Percentiles rank a stretch among this genome's conserved stretches.
These are phyloP conservation scores for Rehmannia glutinosa DNA, from an alignment of 257 asterid genomes.

Conservation along the genomic window DNA sequence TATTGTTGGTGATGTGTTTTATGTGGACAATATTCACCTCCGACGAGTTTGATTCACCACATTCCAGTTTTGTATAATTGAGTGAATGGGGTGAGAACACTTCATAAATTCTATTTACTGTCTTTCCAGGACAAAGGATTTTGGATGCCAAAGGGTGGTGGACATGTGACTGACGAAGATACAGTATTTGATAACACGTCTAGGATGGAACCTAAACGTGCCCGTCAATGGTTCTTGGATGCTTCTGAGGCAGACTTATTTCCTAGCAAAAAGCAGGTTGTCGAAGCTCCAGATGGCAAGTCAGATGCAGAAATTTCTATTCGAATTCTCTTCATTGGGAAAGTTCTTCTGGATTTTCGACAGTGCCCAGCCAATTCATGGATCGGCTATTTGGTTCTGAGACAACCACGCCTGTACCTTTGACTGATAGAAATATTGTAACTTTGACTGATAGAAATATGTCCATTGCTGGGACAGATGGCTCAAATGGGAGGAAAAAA, in stretches of 20 bases:
- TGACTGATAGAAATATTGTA: too few relatives aligned
- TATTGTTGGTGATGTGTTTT: background rate
- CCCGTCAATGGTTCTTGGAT: slow-evolving; percentile 56
- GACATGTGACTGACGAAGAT: slow-evolving; percentile 47
- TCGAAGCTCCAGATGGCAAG: slow-evolving; percentile 43
- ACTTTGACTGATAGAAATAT: too few relatives aligned
- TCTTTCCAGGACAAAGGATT: slow-evolving; percentile 63
- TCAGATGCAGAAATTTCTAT: slow-evolving; percentile 36
- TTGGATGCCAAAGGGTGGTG: slow-evolving; percentile 69
- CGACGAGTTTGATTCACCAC: too few relatives aligned
- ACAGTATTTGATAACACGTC: slow-evolving; percentile 55
- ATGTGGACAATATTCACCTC: too few relatives aligned
- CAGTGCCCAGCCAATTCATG: slow-evolving; percentile 49
- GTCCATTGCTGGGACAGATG: slow-evolving; percentile 34
- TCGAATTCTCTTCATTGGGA: slow-evolving; percentile 59
- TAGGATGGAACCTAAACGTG: slow-evolving; percentile 55
- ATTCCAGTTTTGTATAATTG: background rate
- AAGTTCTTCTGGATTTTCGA: slow-evolving; percentile 44
- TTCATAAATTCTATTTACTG: slow-evolving; percentile 5
- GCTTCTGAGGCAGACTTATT: slow-evolving; percentile 56
- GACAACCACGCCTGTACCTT: slow-evolving; percentile 26
- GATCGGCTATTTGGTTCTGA: slow-evolving; percentile 65
- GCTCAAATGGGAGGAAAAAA: slow-evolving; percentile 28
- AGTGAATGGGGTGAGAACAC: background rate
- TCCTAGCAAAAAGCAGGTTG: slow-evolving; percentile 65